phyloP scores from a whole-genome alignment of 2,329 filamentous ascomycete species.

The Talaromyces verruculosus region DNA sequence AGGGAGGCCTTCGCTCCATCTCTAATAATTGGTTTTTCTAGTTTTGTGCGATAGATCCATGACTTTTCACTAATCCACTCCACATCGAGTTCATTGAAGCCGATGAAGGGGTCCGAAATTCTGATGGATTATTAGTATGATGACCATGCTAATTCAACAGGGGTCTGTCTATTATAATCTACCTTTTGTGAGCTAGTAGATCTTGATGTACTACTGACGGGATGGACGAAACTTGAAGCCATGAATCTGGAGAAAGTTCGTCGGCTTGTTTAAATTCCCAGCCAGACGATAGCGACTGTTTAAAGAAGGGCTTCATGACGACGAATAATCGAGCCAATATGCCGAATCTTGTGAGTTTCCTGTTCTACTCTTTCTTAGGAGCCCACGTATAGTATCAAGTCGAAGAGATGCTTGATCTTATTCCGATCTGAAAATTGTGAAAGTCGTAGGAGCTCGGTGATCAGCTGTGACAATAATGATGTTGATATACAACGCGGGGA shows the following conservation, averaged over 20 bases:
- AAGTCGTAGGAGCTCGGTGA: not conserved
- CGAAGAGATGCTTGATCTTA: not conserved
- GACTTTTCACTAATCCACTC: conserved; percentile 40
- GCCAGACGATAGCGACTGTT: conserved; percentile 4
- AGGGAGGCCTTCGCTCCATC: conserved; percentile 44
- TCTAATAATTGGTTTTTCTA: conserved; percentile 4
- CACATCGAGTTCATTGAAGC: conserved; percentile 30
- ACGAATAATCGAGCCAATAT: not conserved
- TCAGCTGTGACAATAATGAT: not conserved
- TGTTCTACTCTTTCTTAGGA: not conserved
- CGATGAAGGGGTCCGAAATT: conserved; percentile 41
- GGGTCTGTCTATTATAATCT: not conserved
- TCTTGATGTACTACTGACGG: conserved; percentile 47
- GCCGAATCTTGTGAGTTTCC: not conserved
- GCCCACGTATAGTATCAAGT: not conserved
- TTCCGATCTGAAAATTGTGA: not conserved
- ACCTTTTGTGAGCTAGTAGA: conserved; percentile 43
- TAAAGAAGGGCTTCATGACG: conserved; percentile 2
- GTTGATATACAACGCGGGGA: not conserved
- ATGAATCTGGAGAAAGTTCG: conserved; percentile 28
- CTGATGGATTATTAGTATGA: conserved; percentile 62
- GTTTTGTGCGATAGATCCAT: conserved; percentile 52
- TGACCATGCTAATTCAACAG: not conserved
- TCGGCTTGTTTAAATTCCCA: conserved; percentile 19
- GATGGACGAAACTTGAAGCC: conserved; percentile 39